Base-by-base conservation (phyloP, 1,284 basidiomycete species). In the Ceratobasidium papillatum region DNA sequence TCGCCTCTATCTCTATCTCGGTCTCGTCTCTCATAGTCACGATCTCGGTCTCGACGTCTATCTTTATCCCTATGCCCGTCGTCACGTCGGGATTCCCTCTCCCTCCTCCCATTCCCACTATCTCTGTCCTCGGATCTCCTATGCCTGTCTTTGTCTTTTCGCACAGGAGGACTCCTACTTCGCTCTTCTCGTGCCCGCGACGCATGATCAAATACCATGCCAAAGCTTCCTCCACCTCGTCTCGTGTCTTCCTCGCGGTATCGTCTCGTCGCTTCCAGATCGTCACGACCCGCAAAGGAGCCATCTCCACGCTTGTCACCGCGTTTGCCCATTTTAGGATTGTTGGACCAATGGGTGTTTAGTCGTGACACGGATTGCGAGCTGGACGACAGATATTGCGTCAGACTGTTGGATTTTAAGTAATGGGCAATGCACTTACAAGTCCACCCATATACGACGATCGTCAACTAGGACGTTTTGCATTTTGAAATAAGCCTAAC, bases 391-490 rank as follows among this genome's bases (percentile, higher is more conserved):
- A 52, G 51, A 19, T n/a, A 17, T 34, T 49, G 34, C 64, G 54
- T 69, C 34, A 61, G 71, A 14, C n/a, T 25, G 12, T 11, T 34
- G 52, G 12, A 27, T 66, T 36, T 61, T 52, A 41, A 7, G 8
- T 3, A 19, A 22, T 5, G 17, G n/a, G 27, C 3, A n/a, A 65
- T 56, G 61, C 63, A 32, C 89, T 77, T 77, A 93, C 91, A 99
- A 98, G 83, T 98, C 96, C 77, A 99, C 97, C 94, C 97, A 99
- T 81, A 99, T 99, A 25, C 98, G 89, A 19, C 96, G 89, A 82
- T 99, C 98, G 81, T 99, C 97, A n/a, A 99, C 94, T 8, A 99
- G 85, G 0, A 99, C 97, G 80, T 98, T 99, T 82, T 99, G 97
- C 97, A 99, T 99, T 83, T 99, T 99, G 85, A 98, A 96, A 83